Evolutionary conservation across 139 green algal species (phyloP).

Genomic region (Asterochloris erici): DNA sequence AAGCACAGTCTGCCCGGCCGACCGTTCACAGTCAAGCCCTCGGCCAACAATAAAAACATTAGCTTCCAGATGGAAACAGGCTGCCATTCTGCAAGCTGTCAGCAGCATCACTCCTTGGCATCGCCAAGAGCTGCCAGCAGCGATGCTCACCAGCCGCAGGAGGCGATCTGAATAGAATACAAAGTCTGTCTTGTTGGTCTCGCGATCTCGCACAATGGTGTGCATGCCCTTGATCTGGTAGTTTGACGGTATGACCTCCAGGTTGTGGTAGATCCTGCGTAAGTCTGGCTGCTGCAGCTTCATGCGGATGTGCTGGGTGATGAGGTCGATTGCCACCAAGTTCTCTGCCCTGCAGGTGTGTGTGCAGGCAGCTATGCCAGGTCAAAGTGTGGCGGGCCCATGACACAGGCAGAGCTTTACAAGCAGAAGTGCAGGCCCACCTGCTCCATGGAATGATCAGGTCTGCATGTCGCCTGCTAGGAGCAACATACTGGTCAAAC

Average conservation of each 20-base stretch:
- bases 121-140: neutral
- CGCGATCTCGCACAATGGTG: slow-evolving; percentile 90
- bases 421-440: neutral
- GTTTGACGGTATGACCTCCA: slow-evolving; percentile 89
- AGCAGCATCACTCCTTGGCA: neutral
- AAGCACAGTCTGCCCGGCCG: too few relatives aligned
- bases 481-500: slow-evolving; percentile 88
- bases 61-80: too few relatives aligned
- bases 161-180: slow-evolving; percentile 93
- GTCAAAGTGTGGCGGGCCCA: neutral
- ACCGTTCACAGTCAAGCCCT: too few relatives aligned
- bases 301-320: slow-evolving; percentile 92
- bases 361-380: neutral
- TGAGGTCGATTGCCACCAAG: slow-evolving; percentile 94
- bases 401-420: too few relatives aligned
- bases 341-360: slow-evolving; percentile 40
- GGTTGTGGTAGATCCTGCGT: slow-evolving; percentile 85
- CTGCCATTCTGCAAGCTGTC: too few relatives aligned
- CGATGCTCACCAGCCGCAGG: slow-evolving; percentile 58
- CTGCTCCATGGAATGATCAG: slow-evolving; percentile 92
- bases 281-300: slow-evolving; percentile 94
- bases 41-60: too few relatives aligned
- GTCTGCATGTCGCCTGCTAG: slow-evolving; percentile 80
- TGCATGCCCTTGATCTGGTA: slow-evolving; percentile 96
- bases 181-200: slow-evolving; percentile 86